These are phyloP conservation scores for Stachybotrys elegans DNA, from an alignment of 2,329 filamentous ascomycete genomes.

Conservation along the genomic window DNA sequence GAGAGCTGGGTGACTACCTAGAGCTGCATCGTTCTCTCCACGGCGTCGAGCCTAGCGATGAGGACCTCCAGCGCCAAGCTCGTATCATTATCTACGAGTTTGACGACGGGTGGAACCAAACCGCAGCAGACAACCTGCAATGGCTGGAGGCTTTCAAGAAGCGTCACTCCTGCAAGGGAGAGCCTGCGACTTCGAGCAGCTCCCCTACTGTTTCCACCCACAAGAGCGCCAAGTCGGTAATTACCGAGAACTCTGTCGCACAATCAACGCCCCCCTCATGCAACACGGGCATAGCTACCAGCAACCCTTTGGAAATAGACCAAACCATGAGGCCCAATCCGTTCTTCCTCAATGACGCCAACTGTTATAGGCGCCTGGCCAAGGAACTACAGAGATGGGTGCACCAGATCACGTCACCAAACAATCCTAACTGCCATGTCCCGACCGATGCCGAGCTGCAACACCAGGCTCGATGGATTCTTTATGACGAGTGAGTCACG, in stretches of 20 bases:
- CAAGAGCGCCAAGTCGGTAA: constrained; percentile 11
- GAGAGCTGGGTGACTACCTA: constrained; percentile 50
- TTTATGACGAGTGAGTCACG: constrained; percentile 52
- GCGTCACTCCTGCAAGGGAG: constrained; percentile 29
- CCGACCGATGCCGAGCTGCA: constrained; percentile 59
- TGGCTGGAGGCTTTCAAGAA: constrained; percentile 51
- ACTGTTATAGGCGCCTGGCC: constrained; percentile 53
- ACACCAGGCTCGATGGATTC: constrained; percentile 57
- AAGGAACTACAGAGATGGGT: constrained; percentile 50
- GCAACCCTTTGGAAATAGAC: constrained; percentile 5
- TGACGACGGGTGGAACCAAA: constrained; percentile 61
- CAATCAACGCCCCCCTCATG: constrained; percentile 12
- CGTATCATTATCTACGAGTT: constrained; percentile 58
- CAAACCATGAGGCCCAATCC: constrained; percentile 15
- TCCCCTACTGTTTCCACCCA: constrained; percentile 18
- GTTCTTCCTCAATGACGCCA: constrained; percentile 54
- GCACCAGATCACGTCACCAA: constrained; percentile 47
- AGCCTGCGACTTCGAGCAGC: constrained; percentile 9
- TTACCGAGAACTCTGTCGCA: constrained; percentile 10
- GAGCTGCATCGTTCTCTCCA: constrained; percentile 33
- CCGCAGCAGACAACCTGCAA: constrained; percentile 49
- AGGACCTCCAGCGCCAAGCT: constrained; percentile 50
- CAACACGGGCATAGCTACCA: constrained; percentile 5
- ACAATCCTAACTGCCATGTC: constrained; percentile 56
- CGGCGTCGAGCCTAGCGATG: constrained; percentile 46